Conservation (phyloP, 768 basidiomycete species). For the Collybia mongolica region DNA sequence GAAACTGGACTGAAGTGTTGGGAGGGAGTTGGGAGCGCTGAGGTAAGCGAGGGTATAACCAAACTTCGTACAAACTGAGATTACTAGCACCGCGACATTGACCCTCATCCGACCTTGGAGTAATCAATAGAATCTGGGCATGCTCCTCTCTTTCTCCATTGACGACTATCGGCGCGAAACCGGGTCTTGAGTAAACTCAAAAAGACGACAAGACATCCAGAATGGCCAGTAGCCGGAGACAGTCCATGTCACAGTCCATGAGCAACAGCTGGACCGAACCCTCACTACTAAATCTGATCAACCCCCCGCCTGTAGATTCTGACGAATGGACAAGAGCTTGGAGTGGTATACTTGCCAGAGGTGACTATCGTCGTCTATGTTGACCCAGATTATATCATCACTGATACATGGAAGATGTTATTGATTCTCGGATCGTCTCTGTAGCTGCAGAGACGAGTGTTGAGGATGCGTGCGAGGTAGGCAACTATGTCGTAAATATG, state of each 20-base stretch:
- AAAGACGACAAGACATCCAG: neutral
- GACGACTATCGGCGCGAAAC: conserved; percentile 2
- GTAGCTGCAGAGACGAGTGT: conserved; percentile 74
- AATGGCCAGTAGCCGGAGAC: conserved; percentile 35
- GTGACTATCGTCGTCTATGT: conserved; percentile 28
- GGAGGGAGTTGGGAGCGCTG: neutral
- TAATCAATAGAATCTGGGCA: conserved; percentile 1
- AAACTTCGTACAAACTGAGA: neutral
- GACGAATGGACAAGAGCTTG: conserved; percentile 58
- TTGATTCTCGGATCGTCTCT: conserved; percentile 64
- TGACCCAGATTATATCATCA: too few species aligned
- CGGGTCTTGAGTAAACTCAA: neutral
- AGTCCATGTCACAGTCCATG: conserved; percentile 31
- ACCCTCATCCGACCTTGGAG: neutral
- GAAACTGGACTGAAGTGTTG: neutral
- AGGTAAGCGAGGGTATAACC: too few species aligned
- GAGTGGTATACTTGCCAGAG: conserved; percentile 54
- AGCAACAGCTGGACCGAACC: conserved; percentile 32
- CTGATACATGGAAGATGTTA: conserved; percentile 48
- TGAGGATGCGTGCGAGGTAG: conserved; percentile 80
- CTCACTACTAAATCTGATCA: conserved; percentile 16
- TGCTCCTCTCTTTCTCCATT: conserved; percentile 7
- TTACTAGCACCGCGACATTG: neutral
- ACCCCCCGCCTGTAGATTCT: conserved; percentile 28
- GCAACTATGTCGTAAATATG: conserved; percentile 14